phyloP scores from a whole-genome alignment of 768 basidiomycete species.

The Trametes cubensis region DNA sequence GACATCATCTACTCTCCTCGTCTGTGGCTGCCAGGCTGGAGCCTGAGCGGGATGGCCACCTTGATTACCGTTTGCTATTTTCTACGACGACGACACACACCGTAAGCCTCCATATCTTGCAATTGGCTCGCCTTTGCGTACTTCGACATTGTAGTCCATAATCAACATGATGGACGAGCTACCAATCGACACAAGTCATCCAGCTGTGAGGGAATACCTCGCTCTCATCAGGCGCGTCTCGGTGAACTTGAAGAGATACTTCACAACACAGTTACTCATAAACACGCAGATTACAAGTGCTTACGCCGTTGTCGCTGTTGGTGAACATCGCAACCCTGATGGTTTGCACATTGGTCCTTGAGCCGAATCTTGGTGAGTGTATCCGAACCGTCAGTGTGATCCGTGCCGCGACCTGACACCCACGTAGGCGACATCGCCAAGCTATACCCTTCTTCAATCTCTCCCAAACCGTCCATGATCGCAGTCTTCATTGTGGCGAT shows the following conservation, averaged over 20 bases:
- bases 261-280: neutral
- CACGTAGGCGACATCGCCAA: conserved; percentile 51
- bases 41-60: too few relatives aligned
- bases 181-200: conserved; percentile 45
- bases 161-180: conserved; percentile 50
- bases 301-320: conserved; percentile 83
- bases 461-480: conserved; percentile 62
- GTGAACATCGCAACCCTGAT: conserved; percentile 75
- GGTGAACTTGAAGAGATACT: neutral
- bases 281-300: conserved; percentile 67
- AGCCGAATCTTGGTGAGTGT: conserved; percentile 59
- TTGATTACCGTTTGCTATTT: too few relatives aligned
- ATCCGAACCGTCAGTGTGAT: neutral
- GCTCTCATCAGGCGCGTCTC: conserved; percentile 56
- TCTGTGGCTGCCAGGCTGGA: too few relatives aligned
- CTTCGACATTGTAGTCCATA: too few relatives aligned
- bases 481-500: conserved; percentile 62
- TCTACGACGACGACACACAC: too few relatives aligned
- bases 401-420: neutral
- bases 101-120: too few relatives aligned
- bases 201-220: conserved; percentile 66
- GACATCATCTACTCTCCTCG: too few relatives aligned
- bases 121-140: neutral
- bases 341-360: conserved; percentile 68
- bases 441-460: conserved; percentile 68